A percentile compares a stretch with the other conserved stretches of the same genome.
These are phyloP conservation scores for Penicillium sp. DNA, from an alignment of 2,329 filamentous ascomycete genomes.

Conservation along the genomic window DNA sequence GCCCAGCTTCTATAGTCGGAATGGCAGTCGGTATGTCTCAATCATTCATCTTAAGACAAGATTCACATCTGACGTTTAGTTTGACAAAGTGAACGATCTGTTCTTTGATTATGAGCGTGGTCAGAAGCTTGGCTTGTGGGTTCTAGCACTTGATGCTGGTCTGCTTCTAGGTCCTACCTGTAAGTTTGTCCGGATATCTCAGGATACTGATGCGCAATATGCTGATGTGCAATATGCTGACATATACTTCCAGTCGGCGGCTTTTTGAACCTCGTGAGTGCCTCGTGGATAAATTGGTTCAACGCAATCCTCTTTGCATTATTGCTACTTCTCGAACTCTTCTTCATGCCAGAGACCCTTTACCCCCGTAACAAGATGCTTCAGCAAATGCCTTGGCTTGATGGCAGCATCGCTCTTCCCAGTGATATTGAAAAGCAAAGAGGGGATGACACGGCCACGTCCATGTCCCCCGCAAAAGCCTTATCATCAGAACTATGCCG, in stretches of 20 bases:
- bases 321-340: slow-evolving; percentile 48
- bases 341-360: slow-evolving; percentile 55
- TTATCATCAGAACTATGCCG: slow-evolving; percentile 25
- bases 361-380: slow-evolving; percentile 55
- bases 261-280: slow-evolving; percentile 48
- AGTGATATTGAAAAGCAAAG: slow-evolving; percentile 28
- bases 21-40: slow-evolving; percentile 44
- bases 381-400: slow-evolving; percentile 27
- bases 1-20: slow-evolving; percentile 54
- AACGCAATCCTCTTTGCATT: slow-evolving; percentile 52
- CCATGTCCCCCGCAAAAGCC: background rate
- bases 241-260: slow-evolving; percentile 43
- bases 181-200: slow-evolving; percentile 23
- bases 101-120: slow-evolving; percentile 58
- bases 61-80: background rate
- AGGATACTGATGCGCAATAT: background rate
- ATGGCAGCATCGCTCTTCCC: background rate
- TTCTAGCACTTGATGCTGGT: slow-evolving; percentile 54
- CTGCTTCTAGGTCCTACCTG: slow-evolving; percentile 49
- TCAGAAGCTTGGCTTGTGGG: slow-evolving; percentile 56
- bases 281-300: slow-evolving; percentile 55
- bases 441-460: background rate
- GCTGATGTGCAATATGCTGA: background rate
- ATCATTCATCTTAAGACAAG: background rate
- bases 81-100: slow-evolving; percentile 46